Evolutionary conservation across 192 early-diverging fungal genomes (phyloP), one percentile per base, ranked within the genome.

Genomic region (Chytriomyces sp.): DNA sequence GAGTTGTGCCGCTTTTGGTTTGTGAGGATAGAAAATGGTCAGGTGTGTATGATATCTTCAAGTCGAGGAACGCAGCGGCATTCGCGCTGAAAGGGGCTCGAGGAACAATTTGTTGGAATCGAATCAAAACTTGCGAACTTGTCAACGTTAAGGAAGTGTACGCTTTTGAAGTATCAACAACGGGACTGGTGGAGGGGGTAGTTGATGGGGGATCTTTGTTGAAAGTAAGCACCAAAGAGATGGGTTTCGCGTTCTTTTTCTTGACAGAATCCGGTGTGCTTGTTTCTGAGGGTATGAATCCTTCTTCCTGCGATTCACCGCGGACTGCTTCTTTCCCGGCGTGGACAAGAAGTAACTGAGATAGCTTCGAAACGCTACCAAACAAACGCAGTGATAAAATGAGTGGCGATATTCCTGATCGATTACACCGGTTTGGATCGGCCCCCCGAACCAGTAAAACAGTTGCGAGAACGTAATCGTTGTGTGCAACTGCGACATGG

Each of bases 391-490:
- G 63, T 35, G 87, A 82, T 10, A 86, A 65, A 26, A 78, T 49
- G 9, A 75, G 83, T 8, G 87, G 86, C 13, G 77, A 84, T 6
- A 88, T 62, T 18, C 82, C 77, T 8, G 78, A 64, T 48, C 70
- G 23, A 74, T 89, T 89, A 9, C 43, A 23, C 5, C 67, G 66
- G 67, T 85, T 88, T 5, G 86, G 84, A 75, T 89, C 80, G 0
- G 86, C 87, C n/a, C 87, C 87, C 60, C 83, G 82, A 0, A 82
- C 61, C 6, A 89, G 76, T 7, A 89, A 69, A 7, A 88, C 49
- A 8, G 53, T 63, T 6, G 76, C 26, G 3, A 87, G 64, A 13
- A 59, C 28, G 26, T 53, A 63, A 67, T 87, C 86, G 46, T 83
- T 77, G 64, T 85, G 78, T 10, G 82, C 61, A 26, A 72, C 83